Conservation (phyloP, 2,329 filamentous ascomycete species). For the Endoconidiophora laricicola region DNA sequence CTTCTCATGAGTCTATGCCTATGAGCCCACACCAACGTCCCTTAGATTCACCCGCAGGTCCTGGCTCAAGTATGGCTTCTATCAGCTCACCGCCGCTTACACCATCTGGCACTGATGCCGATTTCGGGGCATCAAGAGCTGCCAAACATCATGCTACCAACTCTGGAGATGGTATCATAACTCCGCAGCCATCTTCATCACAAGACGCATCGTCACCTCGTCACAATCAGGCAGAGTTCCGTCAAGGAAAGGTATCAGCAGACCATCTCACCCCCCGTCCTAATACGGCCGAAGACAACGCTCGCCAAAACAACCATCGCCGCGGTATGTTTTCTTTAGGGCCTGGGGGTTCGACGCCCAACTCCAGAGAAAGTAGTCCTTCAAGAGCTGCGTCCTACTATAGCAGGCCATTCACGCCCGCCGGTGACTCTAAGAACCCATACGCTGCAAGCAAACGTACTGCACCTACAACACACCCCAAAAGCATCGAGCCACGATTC, state of each 20-base stretch:
- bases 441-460: conserved; percentile 70
- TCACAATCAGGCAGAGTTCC: conserved; percentile 24
- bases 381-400: conserved; percentile 47
- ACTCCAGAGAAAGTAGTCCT: conserved; percentile 46
- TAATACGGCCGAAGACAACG: conserved; percentile 4
- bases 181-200: conserved; percentile 48
- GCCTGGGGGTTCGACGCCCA: conserved; percentile 34
- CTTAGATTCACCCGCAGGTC: neutral
- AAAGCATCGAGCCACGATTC: conserved; percentile 57
- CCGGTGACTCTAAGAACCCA: conserved; percentile 66
- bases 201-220: conserved; percentile 32
- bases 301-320: conserved; percentile 26
- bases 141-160: conserved; percentile 5
- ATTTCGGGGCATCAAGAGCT: conserved; percentile 14
- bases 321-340: conserved; percentile 37
- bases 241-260: conserved; percentile 26
- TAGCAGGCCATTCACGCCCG: conserved; percentile 60
- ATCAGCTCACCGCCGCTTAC: conserved; percentile 83
- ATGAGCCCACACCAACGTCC: conserved; percentile 8
- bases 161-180: conserved; percentile 35
- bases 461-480: conserved; percentile 37
- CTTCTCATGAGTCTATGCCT: conserved; percentile 11
- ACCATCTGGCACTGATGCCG: conserved; percentile 52
- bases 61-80: conserved; percentile 36
- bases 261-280: conserved; percentile 18